Evolutionary conservation across 2,329 filamentous ascomycete genomes (phyloP).

Genomic region (Metarhizium album): DNA sequence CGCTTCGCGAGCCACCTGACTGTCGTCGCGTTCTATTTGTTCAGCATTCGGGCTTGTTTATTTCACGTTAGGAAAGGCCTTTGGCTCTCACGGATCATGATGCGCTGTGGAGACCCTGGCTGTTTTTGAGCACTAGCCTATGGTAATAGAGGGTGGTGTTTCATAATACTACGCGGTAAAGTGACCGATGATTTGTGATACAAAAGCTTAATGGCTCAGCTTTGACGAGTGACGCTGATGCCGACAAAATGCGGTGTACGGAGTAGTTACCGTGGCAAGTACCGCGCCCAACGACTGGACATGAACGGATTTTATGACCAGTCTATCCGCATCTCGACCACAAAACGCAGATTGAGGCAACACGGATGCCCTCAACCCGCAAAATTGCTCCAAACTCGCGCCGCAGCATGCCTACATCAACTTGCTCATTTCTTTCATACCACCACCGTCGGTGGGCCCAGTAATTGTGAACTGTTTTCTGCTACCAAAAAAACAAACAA

Average conservation of each 20-base stretch:
- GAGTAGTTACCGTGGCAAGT: too few species aligned
- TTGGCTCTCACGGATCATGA: constrained; percentile 1
- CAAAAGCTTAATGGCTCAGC: background rate
- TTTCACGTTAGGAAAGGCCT: background rate
- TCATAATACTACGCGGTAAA: background rate
- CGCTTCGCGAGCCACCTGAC: background rate
- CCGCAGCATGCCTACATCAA: background rate
- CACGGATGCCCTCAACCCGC: background rate
- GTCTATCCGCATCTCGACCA: background rate
- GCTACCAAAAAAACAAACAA: too few species aligned
- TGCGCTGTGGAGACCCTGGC: background rate
- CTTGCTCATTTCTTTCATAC: background rate
- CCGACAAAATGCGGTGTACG: too few species aligned
- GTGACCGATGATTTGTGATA: background rate
- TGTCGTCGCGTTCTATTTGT: background rate
- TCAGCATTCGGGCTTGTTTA: background rate
- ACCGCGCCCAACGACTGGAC: too few species aligned
- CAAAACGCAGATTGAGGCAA: background rate
- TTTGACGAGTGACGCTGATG: background rate
- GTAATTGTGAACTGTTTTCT: background rate
- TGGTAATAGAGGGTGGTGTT: constrained; percentile 1
- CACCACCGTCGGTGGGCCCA: background rate
- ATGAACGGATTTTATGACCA: background rate
- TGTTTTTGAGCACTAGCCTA: constrained; percentile 3
- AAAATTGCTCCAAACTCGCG: too few species aligned